These are phyloP conservation scores for Puccinia polysora DNA, from an alignment of 1,284 basidiomycete species.

Conservation along the genomic window DNA sequence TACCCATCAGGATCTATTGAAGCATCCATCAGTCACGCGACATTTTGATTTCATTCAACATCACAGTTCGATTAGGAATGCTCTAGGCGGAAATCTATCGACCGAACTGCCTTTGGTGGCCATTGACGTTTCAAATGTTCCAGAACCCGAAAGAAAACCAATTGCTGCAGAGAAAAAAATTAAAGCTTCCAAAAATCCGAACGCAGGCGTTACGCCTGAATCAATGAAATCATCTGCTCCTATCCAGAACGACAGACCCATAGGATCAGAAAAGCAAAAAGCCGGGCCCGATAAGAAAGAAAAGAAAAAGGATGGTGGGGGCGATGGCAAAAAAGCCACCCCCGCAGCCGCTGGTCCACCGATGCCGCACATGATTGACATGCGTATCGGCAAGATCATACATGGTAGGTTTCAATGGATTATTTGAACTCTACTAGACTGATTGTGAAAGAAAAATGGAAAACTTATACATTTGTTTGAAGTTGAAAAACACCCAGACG, in stretches of 20 bases:
- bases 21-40: conserved; percentile 73
- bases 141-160: conserved; percentile 69
- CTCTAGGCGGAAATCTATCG: conserved; percentile 53
- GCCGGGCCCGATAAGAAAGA: conserved; percentile 56
- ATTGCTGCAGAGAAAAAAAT: conserved; percentile 60
- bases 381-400: conserved; percentile 74
- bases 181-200: conserved; percentile 55
- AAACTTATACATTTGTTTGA: not conserved
- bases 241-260: too few species aligned
- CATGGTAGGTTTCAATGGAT: conserved; percentile 62
- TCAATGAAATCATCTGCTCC: too few species aligned
- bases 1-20: conserved; percentile 47
- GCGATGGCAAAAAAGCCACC: conserved; percentile 53
- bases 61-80: conserved; percentile 60
- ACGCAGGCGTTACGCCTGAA: conserved; percentile 22
- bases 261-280: conserved; percentile 34
- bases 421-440: too few species aligned
- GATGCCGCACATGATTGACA: conserved; percentile 85
- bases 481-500: conserved; percentile 92
- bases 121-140: conserved; percentile 52
- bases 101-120: conserved; percentile 56
- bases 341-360: conserved; percentile 68
- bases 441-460: not conserved
- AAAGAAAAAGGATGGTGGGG: conserved; percentile 55
- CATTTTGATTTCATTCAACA: conserved; percentile 91